Evolutionary conservation across 2,329 filamentous ascomycete genomes (phyloP), one percentile per base, ranked within the genome.

Genomic region (Pseudogymnoascus sp.): DNA sequence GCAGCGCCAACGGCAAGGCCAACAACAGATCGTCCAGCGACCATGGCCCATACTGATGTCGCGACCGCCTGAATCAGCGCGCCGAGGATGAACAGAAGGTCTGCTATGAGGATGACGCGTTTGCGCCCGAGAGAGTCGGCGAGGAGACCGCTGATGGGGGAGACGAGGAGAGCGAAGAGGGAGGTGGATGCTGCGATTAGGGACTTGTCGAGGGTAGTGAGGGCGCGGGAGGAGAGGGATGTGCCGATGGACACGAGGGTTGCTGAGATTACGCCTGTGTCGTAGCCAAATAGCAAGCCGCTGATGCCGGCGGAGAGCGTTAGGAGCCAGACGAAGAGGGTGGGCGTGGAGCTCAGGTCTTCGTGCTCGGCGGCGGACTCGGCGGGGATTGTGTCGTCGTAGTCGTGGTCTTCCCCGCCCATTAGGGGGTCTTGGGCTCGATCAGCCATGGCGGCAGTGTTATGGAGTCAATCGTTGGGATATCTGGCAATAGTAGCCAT

Each of bases 1-100:
- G 89, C 89, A 2, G 86, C 85, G 14, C 90, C 90, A 0, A 93
- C 87, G 0, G 85, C 89, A 0, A 85, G 78, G 29, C 90, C 90
- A 2, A 93, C 87, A 1, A 92, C 77, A 31, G 83, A 81, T 4
- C 90, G 78, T 0, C 90, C 90, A 0, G 78, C 67, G 0, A 91
- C 83, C 88, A 93, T 91, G 10, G 73, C 71, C 11, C 74, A 68
- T 1, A 93, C 87, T 0, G 79, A 82, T 2, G 69, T 73, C 63
- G 84, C 81, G 52, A 76, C 69, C 0, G 87, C 85, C 73, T 92
- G 90, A 37, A 85, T 70, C 2, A 87, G 67, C 0, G 90, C 88
- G 11, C 90, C 90, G 3, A 80, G 66, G 3, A 89, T 75, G 72
- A 92, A 93, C 11, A 92, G 81, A 0, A 82, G 66, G 68, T 89